Base-by-base conservation (phyloP, 2,329 filamentous ascomycete genomes). In the Trichophyton simii region DNA sequence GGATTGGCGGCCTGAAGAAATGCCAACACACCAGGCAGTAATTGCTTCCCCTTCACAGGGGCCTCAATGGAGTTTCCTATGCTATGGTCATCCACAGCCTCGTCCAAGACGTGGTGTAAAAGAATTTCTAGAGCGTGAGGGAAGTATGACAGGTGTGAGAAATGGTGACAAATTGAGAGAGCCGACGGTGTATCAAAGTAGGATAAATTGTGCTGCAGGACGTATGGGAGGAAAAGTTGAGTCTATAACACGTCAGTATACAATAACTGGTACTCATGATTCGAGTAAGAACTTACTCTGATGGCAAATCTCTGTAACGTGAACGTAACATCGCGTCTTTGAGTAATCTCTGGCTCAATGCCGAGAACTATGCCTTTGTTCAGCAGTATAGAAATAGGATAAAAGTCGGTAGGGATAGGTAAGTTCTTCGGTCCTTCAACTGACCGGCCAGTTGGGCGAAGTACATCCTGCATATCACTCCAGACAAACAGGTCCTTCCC, bases 111-210 rank as follows among this genome's bases (percentile, higher is more conserved):
- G 65, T 94, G 87, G 71, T 99, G 94, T 11, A 99, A 80, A 20
- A 99, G 80, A 50, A 99, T 84, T 72, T 99, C 94, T 31, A 99
- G 80, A 0, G 89, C 92, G 70, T 99, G 94, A 0, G 91, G 83
- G 70, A 97, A 96, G 72, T 99, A 99, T 59, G 89, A 87, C 2
- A 99, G 80, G 62, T 89, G 81, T 67, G 91, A 86, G 70, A 96
- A 97, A 67, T 91, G 87, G 67, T 89, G 87, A 6, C 90, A 89
- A 13, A 97, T 78, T 62, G 86, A 85, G 52, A 95, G 81, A 0
- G 94, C 94, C 50, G 89, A 88, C 1, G 86, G 80, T n/a, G 86
- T 87, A 69, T 89, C 87, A 71, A 88, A 87, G 63, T 86, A 82
- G 28, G 83, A 80, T 18, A 99, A 79, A 69, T 94, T 87, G 68